Evolutionary conservation across 306 rosid genomes (phyloP).

Genomic region (Prunus mira): DNA sequence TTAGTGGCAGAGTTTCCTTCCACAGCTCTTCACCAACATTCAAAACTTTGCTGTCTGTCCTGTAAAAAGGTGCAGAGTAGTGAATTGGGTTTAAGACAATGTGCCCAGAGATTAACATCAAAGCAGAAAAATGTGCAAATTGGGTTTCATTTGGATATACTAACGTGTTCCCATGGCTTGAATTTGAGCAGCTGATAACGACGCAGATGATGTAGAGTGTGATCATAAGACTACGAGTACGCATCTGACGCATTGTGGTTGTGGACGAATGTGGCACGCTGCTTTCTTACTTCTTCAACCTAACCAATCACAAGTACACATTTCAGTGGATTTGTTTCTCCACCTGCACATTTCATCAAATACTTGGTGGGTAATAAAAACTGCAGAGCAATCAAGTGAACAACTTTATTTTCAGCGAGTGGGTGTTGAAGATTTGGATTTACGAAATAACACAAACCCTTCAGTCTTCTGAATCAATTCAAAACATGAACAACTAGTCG

Average conservation of each 20-base stretch:
- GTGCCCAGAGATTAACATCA: neutral
- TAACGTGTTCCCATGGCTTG: constrained; percentile 44
- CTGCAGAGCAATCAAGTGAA: neutral
- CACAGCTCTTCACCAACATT: constrained; percentile 72
- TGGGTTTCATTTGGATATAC: constrained; percentile 18
- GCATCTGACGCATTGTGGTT: constrained; percentile 19
- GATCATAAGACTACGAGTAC: constrained; percentile 21
- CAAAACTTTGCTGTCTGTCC: constrained; percentile 52
- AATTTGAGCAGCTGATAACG: constrained; percentile 31
- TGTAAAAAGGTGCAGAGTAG: constrained; percentile 18
- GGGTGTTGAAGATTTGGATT: neutral
- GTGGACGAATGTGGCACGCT: constrained; percentile 1
- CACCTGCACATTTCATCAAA: constrained; percentile 6
- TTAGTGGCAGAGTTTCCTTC: constrained; percentile 63
- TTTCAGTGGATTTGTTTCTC: neutral
- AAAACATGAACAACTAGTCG: neutral
- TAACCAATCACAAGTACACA: neutral
- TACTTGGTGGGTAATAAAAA: neutral
- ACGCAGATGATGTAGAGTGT: constrained; percentile 32
- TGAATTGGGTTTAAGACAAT: neutral
- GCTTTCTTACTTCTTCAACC: constrained; percentile 25
- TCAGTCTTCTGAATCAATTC: no score
- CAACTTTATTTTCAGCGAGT: neutral
- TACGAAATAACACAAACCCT: neutral
- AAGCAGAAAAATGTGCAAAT: neutral